Conservation (phyloP, 208 protist species). For the Leptomonas pyrrhocoris region DNA sequence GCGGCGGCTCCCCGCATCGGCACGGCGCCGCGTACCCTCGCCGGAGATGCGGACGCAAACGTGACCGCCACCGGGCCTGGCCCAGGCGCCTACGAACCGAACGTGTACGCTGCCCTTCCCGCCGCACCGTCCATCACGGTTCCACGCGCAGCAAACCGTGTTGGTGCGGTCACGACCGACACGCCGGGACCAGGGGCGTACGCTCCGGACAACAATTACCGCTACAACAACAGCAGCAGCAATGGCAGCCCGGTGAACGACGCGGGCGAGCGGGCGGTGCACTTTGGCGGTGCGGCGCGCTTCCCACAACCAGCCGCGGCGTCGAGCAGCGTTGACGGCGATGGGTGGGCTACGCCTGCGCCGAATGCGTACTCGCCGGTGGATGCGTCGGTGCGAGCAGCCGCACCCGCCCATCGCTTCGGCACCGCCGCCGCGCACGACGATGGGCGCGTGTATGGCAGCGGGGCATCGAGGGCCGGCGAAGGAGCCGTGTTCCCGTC, state of each 20-base stretch:
- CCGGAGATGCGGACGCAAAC: not conserved
- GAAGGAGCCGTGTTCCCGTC: too few relatives aligned
- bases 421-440: conserved; percentile 18
- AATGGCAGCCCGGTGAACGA: not conserved
- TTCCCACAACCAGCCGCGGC: not conserved
- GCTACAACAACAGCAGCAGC: too few relatives aligned
- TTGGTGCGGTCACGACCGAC: not conserved
- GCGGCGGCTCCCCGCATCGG: conserved; percentile 22
- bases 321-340: not conserved
- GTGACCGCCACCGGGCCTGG: conserved; percentile 12
- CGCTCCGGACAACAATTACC: not conserved
- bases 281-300: conserved; percentile 22
- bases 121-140: conserved; percentile 24
- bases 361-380: conserved; percentile 25
- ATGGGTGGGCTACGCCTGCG: not conserved
- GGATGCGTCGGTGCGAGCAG: conserved; percentile 12
- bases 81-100: conserved; percentile 43
- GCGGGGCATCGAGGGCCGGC: not conserved
- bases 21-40: conserved; percentile 21
- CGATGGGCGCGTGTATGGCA: not conserved
- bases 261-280: not conserved
- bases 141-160: conserved; percentile 2
- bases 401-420: conserved; percentile 18
- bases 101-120: not conserved
- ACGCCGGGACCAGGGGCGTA: conserved; percentile 35